A percentile compares a stretch with the other conserved stretches of the same genome.
Conservation (phyloP, 345 rosid species). For the Arabidopsis suecica region DNA sequence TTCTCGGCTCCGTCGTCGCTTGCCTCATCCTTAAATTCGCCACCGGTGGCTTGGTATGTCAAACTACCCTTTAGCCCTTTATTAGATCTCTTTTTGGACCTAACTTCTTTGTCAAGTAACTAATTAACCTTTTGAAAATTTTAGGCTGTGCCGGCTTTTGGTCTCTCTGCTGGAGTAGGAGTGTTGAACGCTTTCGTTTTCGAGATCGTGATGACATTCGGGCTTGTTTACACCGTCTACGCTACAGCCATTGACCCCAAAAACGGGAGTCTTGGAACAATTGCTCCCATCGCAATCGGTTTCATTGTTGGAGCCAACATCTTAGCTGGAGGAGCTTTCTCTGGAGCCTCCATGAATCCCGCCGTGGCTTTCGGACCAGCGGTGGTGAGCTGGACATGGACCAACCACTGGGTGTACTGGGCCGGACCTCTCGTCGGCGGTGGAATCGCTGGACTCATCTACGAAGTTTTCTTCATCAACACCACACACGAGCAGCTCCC, state of each 20-base stretch:
- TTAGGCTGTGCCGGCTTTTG: conserved; percentile 66
- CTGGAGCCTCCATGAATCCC: conserved; percentile 98
- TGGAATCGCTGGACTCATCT: conserved; percentile 79
- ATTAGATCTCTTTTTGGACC: neutral
- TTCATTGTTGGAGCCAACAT: conserved; percentile 93
- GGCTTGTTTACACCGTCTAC: conserved; percentile 87
- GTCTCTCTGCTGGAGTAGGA: conserved; percentile 73
- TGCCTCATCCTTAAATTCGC: conserved; percentile 79
- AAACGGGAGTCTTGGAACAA: conserved; percentile 69
- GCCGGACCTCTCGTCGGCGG: conserved; percentile 87
- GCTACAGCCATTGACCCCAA: conserved; percentile 93
- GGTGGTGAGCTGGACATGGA: conserved; percentile 89
- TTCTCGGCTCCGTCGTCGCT: conserved; percentile 81
- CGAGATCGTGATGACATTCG: conserved; percentile 96
- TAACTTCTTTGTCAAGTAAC: conserved; percentile 37
- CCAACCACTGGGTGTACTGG: conserved; percentile 95
- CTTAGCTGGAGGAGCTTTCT: conserved; percentile 85
- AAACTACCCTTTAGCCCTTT: neutral
- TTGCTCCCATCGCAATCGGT: conserved; percentile 88
- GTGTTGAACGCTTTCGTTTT: conserved; percentile 81
- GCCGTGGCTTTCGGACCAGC: conserved; percentile 97
- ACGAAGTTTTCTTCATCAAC: conserved; percentile 72
- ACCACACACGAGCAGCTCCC: conserved; percentile 65
- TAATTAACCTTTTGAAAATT: neutral
- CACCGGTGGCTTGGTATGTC: conserved; percentile 70